Percentiles rank a stretch among this genome's conserved stretches.
Conservation (phyloP, 1,284 basidiomycete genomes). For the Cryptococcus sp. region DNA sequence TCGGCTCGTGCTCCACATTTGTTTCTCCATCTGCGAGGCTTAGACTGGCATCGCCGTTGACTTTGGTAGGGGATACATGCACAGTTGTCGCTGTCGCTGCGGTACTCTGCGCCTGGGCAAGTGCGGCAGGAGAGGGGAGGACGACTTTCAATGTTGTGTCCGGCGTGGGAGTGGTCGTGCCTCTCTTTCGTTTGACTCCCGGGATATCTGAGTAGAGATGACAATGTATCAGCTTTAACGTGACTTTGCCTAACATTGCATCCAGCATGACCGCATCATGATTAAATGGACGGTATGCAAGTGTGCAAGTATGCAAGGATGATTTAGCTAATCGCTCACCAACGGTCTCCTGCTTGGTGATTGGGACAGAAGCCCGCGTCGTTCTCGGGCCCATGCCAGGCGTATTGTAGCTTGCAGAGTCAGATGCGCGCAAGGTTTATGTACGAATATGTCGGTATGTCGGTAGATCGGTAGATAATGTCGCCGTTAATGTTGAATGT, state of each 20-base stretch:
- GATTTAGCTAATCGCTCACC: too few relatives aligned
- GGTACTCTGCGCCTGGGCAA: not conserved
- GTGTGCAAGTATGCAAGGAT: not conserved
- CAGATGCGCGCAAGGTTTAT: too few relatives aligned
- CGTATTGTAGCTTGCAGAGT: too few relatives aligned
- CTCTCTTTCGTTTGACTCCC: slow-evolving; percentile 15
- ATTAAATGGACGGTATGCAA: not conserved
- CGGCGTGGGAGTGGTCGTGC: slow-evolving; percentile 1
- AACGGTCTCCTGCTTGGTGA: too few relatives aligned
- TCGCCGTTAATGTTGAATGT: too few relatives aligned
- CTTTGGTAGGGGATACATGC: slow-evolving; percentile 9
- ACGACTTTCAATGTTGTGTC: slow-evolving; percentile 20
- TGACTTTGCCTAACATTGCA: not conserved
- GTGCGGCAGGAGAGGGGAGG: slow-evolving; percentile 18
- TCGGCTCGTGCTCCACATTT: slow-evolving; percentile 1
- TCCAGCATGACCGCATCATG: too few relatives aligned
- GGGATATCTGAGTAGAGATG: slow-evolving; percentile 2
- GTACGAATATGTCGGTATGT: too few relatives aligned
- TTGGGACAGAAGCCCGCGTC: too few relatives aligned
- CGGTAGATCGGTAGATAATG: too few relatives aligned
- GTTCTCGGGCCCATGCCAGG: too few relatives aligned
- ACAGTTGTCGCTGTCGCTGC: not conserved
- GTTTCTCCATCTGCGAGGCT: too few relatives aligned
- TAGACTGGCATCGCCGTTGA: slow-evolving; percentile 1
- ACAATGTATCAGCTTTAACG: not conserved